These are phyloP conservation scores for Cercospora zeina DNA, from an alignment of 2,329 filamentous ascomycete species.

Conservation along the genomic window DNA sequence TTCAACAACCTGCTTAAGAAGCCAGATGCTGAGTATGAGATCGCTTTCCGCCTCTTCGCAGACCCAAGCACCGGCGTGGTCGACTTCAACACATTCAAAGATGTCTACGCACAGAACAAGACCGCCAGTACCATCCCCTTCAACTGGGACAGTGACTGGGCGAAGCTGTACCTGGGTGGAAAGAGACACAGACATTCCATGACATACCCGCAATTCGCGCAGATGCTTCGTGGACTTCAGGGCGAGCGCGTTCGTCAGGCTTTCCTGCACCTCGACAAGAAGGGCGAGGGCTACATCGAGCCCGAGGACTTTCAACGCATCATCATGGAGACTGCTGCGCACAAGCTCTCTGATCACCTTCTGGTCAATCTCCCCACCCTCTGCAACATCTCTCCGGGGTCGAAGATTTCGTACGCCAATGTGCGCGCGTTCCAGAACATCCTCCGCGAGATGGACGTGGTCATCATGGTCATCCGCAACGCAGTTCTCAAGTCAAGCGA, in stretches of 20 bases:
- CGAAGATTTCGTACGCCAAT: conserved; percentile 96
- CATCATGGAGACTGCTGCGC: conserved; percentile 84
- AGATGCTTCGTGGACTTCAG: conserved; percentile 95
- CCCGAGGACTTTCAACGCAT: conserved; percentile 96
- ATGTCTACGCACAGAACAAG: conserved; percentile 85
- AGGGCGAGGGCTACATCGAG: conserved; percentile 91
- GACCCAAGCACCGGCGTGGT: conserved; percentile 78
- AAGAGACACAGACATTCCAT: conserved; percentile 86
- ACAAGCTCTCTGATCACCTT: conserved; percentile 97
- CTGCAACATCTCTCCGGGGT: conserved; percentile 89
- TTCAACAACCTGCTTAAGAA: conserved; percentile 94
- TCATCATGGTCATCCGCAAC: conserved; percentile 87
- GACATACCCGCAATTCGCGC: conserved; percentile 94
- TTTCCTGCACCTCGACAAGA: conserved; percentile 86
- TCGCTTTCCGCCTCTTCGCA: conserved; percentile 96
- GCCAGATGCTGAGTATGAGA: conserved; percentile 97
- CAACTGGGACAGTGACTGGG: conserved; percentile 97
- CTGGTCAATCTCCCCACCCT: conserved; percentile 86
- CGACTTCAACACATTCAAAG: conserved; percentile 84
- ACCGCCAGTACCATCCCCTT: conserved; percentile 83
- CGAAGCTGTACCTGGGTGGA: conserved; percentile 85
- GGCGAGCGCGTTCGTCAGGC: conserved; percentile 95
- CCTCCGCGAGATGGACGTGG: conserved; percentile 95
- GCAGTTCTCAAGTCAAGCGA: conserved; percentile 80
- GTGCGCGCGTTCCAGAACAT: conserved; percentile 98